Conservation (phyloP, 257 asterid genomes). For the Solanum microdontum region DNA sequence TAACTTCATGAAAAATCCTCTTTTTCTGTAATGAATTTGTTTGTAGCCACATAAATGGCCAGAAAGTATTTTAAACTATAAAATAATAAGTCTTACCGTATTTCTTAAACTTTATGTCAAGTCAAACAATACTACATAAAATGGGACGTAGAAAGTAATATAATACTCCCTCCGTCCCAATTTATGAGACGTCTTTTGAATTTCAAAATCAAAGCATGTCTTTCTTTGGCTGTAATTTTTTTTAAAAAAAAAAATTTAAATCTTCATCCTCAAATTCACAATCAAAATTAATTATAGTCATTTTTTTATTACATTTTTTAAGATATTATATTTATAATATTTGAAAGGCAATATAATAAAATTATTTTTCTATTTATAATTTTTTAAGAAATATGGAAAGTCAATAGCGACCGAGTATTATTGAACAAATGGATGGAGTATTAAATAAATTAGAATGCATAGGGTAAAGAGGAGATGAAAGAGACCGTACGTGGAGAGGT, state of each 20-base stretch:
- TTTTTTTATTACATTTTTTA: too few relatives aligned
- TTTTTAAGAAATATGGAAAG: too few relatives aligned
- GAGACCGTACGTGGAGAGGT: background rate
- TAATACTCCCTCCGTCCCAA: background rate
- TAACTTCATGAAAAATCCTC: background rate
- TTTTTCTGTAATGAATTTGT: background rate
- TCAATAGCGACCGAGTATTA: too few relatives aligned
- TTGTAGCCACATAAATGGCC: background rate
- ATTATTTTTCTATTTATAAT: too few relatives aligned
- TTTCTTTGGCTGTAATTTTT: too few relatives aligned
- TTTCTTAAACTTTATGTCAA: background rate
- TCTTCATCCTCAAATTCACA: too few relatives aligned
- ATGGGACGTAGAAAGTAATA: background rate
- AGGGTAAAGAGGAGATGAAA: background rate
- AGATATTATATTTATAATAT: too few relatives aligned
- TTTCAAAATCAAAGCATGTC: too few relatives aligned
- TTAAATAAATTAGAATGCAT: background rate
- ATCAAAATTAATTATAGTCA: too few relatives aligned
- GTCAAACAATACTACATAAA: background rate
- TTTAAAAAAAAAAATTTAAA: too few relatives aligned
- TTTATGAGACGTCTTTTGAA: background rate
- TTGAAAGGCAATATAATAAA: too few relatives aligned
- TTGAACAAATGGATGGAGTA: too few relatives aligned
- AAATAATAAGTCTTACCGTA: background rate
- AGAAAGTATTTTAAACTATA: background rate